Base-by-base conservation (phyloP, 2,329 filamentous ascomycete genomes). In the Aspergillus pseudoterreus region DNA sequence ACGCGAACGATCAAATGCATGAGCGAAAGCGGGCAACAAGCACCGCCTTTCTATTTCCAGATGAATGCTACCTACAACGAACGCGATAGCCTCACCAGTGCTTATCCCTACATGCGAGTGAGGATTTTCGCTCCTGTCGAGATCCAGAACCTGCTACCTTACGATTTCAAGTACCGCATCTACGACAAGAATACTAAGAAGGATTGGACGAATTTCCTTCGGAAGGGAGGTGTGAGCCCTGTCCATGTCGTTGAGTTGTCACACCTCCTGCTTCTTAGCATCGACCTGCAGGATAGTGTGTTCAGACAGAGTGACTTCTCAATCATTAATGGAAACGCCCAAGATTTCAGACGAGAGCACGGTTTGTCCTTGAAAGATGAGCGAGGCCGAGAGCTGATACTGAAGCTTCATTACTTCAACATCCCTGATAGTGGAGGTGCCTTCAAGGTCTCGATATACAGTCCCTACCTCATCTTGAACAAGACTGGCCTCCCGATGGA, bases 121-220 rank as follows among this genome's bases (percentile, higher is more conserved):
- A 89, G 92, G 59, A 81, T 99, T 2, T 95, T 90, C 21, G 92
- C 94, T 0, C 94, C 95, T 0, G 84, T 99, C 12, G 92, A 96
- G 45, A 81, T 99, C 4, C 92, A 99, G 70, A 99, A 99, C 59
- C 76, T 99, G 41, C 75, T 99, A 35, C 94, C 94, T 0, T 97
- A 94, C 66, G 94, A 99, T 71, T 99, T 99, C 83, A 97, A 99
- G 72, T 99, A 99, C 70, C 85, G 92, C 50, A 97, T 99, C 50
- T 99, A 97, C 66, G 94, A 99, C 76, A 96, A 95, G 75, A 95
- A 96, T 69, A 96, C 92, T 0, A 95, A 92, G 78, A 96, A 95
- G 68, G 94, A 99, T 68, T 99, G 94, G 94, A 95, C 90, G 4
- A 99, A 99, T 69, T 99, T 99, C 74, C 76, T 99, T 43, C 85